Conservation (phyloP, 2,329 filamentous ascomycete species). For the Bipolaris victoriae region DNA sequence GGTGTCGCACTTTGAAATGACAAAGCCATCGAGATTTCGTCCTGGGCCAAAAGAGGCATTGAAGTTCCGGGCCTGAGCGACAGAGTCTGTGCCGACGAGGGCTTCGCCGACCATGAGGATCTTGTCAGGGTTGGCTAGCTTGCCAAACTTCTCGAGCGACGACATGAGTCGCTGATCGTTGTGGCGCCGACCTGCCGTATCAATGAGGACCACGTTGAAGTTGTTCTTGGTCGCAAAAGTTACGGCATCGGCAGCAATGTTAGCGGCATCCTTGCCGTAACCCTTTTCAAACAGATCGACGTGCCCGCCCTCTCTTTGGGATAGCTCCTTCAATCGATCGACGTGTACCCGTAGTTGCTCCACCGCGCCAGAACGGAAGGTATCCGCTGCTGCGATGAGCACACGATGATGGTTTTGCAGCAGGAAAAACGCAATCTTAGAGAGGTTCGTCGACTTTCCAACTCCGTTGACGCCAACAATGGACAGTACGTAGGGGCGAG, state of each 20-base stretch:
- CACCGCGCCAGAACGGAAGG: constrained; percentile 94
- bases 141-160: constrained; percentile 94
- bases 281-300: constrained; percentile 96
- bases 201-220: constrained; percentile 94
- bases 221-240: constrained; percentile 72
- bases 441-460: constrained; percentile 95
- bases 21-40: constrained; percentile 88
- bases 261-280: constrained; percentile 96
- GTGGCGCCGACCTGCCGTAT: constrained; percentile 92
- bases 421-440: constrained; percentile 97
- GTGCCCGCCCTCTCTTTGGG: constrained; percentile 75
- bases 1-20: constrained; percentile 98
- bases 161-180: constrained; percentile 97
- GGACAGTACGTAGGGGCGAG: constrained; percentile 92
- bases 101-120: constrained; percentile 97
- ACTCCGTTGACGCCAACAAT: constrained; percentile 99
- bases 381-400: constrained; percentile 91
- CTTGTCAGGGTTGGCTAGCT: constrained; percentile 95
- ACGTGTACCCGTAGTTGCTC: constrained; percentile 97
- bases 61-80: constrained; percentile 95
- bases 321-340: constrained; percentile 88
- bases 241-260: constrained; percentile 95
- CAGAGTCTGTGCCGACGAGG: constrained; percentile 91
- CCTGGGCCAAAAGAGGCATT: constrained; percentile 86
- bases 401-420: constrained; percentile 97